Conservation (phyloP, 805 yeast species). For the Nakazawaea ambrosiae region DNA sequence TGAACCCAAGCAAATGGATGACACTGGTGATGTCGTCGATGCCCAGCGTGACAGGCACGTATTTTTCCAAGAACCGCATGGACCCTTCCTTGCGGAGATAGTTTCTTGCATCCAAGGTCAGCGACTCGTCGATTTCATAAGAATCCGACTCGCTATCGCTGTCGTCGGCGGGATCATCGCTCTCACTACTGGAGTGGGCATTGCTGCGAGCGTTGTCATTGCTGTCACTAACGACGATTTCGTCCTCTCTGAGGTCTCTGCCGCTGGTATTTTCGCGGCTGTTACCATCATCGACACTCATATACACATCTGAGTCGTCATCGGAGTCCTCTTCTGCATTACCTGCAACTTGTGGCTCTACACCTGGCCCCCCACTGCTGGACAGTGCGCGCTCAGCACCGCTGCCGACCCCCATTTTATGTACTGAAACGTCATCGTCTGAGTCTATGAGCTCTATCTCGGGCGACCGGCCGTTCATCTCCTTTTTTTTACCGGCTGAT, state of each 20-base stretch:
- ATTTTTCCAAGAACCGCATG: conserved; percentile 49
- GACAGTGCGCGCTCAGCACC: no score
- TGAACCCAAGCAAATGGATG: conserved; percentile 57
- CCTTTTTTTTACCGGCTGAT: no score
- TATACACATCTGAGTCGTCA: not conserved
- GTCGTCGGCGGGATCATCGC: conserved; percentile 7
- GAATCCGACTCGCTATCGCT: conserved; percentile 1
- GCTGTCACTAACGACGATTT: not conserved
- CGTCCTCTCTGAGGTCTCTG: not conserved
- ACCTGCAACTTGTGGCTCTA: not conserved
- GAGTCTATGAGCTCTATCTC: not conserved
- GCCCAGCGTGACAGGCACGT: conserved; percentile 54
- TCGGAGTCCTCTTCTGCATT: not conserved
- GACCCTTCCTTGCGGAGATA: conserved; percentile 57
- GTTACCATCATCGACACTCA: not conserved
- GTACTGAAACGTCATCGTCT: not conserved
- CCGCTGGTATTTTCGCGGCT: not conserved
- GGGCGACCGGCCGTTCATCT: not conserved
- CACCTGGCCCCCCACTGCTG: not conserved
- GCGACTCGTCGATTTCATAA: conserved; percentile 29
- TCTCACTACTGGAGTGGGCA: not conserved
- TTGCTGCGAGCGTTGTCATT: not conserved
- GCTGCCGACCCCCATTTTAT: not conserved
- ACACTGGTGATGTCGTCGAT: conserved; percentile 50
- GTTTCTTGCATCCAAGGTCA: conserved; percentile 38